Conservation (phyloP, 192 early-diverging fungal species). For the Rhizophagus clarus region DNA sequence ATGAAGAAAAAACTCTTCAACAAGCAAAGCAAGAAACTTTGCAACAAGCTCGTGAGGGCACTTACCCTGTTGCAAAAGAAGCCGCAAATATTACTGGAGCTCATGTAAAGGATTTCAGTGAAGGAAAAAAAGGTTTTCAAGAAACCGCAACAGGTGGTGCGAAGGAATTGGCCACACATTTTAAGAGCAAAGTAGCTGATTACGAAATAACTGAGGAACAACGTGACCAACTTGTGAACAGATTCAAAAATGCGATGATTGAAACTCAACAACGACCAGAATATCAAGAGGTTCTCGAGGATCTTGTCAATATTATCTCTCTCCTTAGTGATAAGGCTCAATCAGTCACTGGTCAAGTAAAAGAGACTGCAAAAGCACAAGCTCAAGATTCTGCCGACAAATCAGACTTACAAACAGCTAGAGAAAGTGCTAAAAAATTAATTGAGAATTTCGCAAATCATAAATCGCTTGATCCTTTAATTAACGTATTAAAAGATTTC, state of each 20-base stretch:
- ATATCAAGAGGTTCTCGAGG: conserved; percentile 45
- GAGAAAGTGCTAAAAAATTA: conserved; percentile 47
- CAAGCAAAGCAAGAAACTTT: conserved; percentile 30
- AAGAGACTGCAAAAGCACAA: conserved; percentile 13
- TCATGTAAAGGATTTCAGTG: conserved; percentile 26
- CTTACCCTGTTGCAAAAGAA: conserved; percentile 32
- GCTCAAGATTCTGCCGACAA: conserved; percentile 18
- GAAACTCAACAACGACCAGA: conserved; percentile 32
- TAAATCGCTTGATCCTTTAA: conserved; percentile 47
- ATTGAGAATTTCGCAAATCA: conserved; percentile 59
- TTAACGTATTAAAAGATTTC: conserved; percentile 40
- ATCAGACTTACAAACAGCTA: conserved; percentile 27
- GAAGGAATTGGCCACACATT: conserved; percentile 30
- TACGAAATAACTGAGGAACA: conserved; percentile 39
- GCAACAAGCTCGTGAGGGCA: conserved; percentile 33
- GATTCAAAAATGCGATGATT: conserved; percentile 43
- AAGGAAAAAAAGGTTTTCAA: conserved; percentile 27
- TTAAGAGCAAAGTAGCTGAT: conserved; percentile 24
- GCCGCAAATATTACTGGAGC: conserved; percentile 27
- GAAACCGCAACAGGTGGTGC: conserved; percentile 38
- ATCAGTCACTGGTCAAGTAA: conserved; percentile 28
- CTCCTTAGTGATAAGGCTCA: conserved; percentile 37
- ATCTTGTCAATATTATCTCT: conserved; percentile 41
- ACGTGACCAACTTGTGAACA: conserved; percentile 20
- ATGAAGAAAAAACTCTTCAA: conserved; percentile 35